phyloP scores from a whole-genome alignment of 306 rosid species.

The Rosa multiflora region DNA sequence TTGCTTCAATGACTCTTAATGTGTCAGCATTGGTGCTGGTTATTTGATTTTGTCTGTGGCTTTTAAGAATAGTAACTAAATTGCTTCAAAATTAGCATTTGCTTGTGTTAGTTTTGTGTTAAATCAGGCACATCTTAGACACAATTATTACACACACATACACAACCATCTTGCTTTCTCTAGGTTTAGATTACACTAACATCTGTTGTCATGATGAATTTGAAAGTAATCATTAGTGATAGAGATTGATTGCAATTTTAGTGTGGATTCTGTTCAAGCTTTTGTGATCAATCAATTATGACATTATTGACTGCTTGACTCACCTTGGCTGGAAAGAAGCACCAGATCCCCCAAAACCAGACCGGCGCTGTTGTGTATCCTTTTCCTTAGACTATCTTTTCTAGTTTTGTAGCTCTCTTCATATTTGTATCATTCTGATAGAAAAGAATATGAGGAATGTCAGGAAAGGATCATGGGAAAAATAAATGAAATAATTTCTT shows the following conservation, averaged over 20 bases:
- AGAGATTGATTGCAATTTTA: no score
- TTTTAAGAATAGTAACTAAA: neutral
- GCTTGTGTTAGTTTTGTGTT: no score
- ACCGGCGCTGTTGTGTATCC: neutral
- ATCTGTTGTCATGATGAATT: no score
- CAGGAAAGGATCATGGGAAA: neutral
- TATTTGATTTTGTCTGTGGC: neutral
- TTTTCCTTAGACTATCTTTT: neutral
- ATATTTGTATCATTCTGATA: neutral
- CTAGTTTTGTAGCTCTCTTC: neutral
- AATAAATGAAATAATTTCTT: no score
- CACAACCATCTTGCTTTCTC: neutral
- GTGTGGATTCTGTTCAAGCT: no score
- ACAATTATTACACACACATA: no score
- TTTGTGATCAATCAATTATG: no score
- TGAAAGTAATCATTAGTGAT: no score
- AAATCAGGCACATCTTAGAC: no score
- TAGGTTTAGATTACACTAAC: neutral
- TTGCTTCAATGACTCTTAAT: neutral
- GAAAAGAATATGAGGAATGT: neutral
- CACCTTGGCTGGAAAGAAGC: neutral
- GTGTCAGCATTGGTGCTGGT: neutral
- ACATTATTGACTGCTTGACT: neutral
- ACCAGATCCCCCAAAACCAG: neutral
- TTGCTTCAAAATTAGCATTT: neutral